Evolutionary conservation across 2,329 filamentous ascomycete genomes (phyloP).

Genomic region (Orbilia javanica): DNA sequence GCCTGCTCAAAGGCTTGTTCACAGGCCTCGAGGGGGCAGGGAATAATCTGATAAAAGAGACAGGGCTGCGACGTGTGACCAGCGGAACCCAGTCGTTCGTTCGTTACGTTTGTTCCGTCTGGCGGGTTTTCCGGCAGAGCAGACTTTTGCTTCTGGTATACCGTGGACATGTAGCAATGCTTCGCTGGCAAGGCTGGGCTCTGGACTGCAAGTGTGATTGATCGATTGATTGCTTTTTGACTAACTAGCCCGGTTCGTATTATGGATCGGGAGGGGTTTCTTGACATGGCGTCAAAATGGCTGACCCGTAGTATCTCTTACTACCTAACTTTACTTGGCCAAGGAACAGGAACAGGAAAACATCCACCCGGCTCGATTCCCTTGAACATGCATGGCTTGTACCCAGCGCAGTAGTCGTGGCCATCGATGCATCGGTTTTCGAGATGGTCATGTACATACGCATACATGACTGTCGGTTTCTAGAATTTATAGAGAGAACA

Average conservation of each 20-base stretch:
- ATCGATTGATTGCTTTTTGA: background rate
- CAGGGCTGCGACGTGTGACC: slow-evolving; percentile 29
- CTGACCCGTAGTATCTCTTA: no score
- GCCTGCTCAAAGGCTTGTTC: no score
- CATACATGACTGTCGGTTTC: background rate
- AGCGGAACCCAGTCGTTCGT: slow-evolving; percentile 13
- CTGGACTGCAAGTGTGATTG: slow-evolving; percentile 8
- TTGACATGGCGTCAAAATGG: background rate
- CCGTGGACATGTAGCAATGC: no score
- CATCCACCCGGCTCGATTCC: slow-evolving; percentile 10
- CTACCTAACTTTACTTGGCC: no score
- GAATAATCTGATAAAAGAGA: background rate
- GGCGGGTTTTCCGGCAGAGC: background rate
- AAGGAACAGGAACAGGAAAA: no score
- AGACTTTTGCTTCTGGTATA: no score
- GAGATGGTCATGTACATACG: no score
- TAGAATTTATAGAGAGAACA: no score
- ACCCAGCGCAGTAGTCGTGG: no score
- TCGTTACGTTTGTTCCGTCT: background rate
- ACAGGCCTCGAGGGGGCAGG: background rate
- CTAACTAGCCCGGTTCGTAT: background rate
- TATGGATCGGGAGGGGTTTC: background rate
- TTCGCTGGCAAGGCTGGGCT: slow-evolving; percentile 1
- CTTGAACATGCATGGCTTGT: background rate
- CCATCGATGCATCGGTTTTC: no score